These are phyloP conservation scores for Fusarium praegraminearum DNA, from an alignment of 2,329 filamentous ascomycete genomes.

Conservation along the genomic window DNA sequence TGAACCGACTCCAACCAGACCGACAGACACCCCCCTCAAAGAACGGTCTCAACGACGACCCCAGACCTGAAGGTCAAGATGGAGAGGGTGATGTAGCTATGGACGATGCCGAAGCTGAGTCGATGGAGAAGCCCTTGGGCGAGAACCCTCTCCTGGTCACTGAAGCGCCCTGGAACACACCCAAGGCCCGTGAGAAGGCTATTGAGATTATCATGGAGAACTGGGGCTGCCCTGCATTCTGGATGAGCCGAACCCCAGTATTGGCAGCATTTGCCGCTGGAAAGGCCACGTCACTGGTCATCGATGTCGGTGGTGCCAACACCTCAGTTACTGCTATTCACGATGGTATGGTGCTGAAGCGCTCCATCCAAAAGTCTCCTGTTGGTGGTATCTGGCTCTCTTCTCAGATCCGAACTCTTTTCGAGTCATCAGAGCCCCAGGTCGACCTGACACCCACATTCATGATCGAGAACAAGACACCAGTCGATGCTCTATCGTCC, in stretches of 20 bases:
- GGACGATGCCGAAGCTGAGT: slow-evolving; percentile 59
- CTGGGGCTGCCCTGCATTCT: slow-evolving; percentile 96
- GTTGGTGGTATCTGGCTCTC: slow-evolving; percentile 92
- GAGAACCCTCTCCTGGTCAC: slow-evolving; percentile 95
- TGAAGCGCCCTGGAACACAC: slow-evolving; percentile 91
- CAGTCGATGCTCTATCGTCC: slow-evolving; percentile 87
- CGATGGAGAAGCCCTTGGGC: slow-evolving; percentile 80
- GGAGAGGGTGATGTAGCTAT: slow-evolving; percentile 71
- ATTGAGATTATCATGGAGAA: slow-evolving; percentile 98
- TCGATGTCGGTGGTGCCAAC: slow-evolving; percentile 90
- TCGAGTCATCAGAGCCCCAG: slow-evolving; percentile 75
- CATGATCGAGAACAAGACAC: slow-evolving; percentile 86
- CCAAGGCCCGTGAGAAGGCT: slow-evolving; percentile 90
- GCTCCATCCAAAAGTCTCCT: slow-evolving; percentile 86
- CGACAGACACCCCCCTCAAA: slow-evolving; percentile 76
- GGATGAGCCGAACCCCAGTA: slow-evolving; percentile 88
- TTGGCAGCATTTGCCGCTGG: slow-evolving; percentile 92
- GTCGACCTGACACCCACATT: slow-evolving; percentile 86
- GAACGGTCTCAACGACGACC: slow-evolving; percentile 82
- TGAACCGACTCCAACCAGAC: slow-evolving; percentile 85
- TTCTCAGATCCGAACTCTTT: slow-evolving; percentile 85
- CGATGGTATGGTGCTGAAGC: slow-evolving; percentile 93
- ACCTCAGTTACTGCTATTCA: slow-evolving; percentile 92
- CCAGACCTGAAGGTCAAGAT: slow-evolving; percentile 69
- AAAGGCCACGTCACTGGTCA: slow-evolving; percentile 90